These are phyloP conservation scores for Trematosphaeria pertusa DNA, from an alignment of 2,329 filamentous ascomycete genomes.

Conservation along the genomic window DNA sequence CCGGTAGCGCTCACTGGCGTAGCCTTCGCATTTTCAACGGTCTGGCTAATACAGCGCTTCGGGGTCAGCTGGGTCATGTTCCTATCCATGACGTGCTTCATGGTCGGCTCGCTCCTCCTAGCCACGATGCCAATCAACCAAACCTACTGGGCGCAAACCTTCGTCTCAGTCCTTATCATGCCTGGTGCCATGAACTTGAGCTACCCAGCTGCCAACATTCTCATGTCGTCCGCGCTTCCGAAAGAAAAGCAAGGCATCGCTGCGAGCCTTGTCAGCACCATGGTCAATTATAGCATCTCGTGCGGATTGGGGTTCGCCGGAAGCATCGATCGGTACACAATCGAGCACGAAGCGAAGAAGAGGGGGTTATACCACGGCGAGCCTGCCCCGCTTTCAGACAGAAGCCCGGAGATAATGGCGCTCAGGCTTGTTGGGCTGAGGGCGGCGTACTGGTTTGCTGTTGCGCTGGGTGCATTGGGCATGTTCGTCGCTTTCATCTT, in stretches of 20 bases:
- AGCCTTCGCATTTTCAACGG: conserved; percentile 32
- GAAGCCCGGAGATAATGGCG: conserved; percentile 1
- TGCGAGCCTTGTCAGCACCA: conserved; percentile 66
- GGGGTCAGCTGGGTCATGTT: conserved; percentile 34
- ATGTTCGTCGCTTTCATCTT: conserved; percentile 22
- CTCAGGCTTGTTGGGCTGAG: conserved; percentile 21
- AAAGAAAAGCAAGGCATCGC: conserved; percentile 60
- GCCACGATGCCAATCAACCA: conserved; percentile 48
- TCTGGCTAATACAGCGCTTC: conserved; percentile 31
- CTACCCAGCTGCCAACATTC: conserved; percentile 48
- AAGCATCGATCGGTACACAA: conserved; percentile 53
- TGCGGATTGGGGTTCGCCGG: conserved; percentile 71
- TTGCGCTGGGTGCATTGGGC: conserved; percentile 20
- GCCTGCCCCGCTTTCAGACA: conserved; percentile 13
- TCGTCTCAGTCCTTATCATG: conserved; percentile 36
- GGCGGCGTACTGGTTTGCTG: conserved; percentile 23
- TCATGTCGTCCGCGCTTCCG: conserved; percentile 42
- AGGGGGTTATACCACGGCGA: conserved; percentile 8
- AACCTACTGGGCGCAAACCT: conserved; percentile 51
- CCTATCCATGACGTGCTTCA: conserved; percentile 36
- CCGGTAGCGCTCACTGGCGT: conserved; percentile 37
- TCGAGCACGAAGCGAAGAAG: conserved; percentile 10
- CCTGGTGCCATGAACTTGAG: conserved; percentile 48
- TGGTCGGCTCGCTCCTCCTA: conserved; percentile 44
- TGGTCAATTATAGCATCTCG: conserved; percentile 73